Evolutionary conservation across 2,329 filamentous ascomycete species (phyloP).

Genomic region (Pseudocercospora cruenta): DNA sequence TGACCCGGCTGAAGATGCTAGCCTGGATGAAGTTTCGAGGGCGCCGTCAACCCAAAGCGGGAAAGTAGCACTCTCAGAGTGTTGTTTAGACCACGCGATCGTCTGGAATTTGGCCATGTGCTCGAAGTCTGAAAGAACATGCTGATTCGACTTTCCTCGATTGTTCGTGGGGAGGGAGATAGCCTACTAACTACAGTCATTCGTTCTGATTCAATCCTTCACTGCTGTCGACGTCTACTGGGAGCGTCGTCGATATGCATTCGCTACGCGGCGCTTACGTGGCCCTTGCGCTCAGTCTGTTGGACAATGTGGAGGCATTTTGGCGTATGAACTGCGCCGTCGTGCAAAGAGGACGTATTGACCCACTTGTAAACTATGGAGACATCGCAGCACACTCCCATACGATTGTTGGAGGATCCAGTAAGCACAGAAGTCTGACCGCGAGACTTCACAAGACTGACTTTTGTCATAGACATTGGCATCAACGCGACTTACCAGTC

Average conservation of each 20-base stretch:
- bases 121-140: slow-evolving; percentile 1
- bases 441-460: not conserved
- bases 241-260: slow-evolving; percentile 19
- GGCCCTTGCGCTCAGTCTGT: slow-evolving; percentile 19
- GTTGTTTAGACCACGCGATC: slow-evolving; percentile 19
- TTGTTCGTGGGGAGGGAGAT: not conserved
- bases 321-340: slow-evolving; percentile 42
- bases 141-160: not conserved
- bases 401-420: slow-evolving; percentile 40
- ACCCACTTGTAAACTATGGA: slow-evolving; percentile 41
- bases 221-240: not conserved
- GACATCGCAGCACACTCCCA: slow-evolving; percentile 39
- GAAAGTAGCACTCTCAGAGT: not conserved
- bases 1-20: not conserved
- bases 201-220: not conserved
- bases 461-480: slow-evolving; percentile 56
- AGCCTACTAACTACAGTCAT: slow-evolving; percentile 5
- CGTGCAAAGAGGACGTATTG: slow-evolving; percentile 42
- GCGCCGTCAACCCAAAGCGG: not conserved
- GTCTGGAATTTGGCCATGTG: slow-evolving; percentile 16
- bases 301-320: slow-evolving; percentile 36
- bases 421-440: slow-evolving; percentile 24
- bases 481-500: slow-evolving; percentile 64
- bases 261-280: slow-evolving; percentile 1
- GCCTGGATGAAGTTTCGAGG: not conserved